Conservation (phyloP, 306 rosid species). For the Trifolium subterraneum region DNA sequence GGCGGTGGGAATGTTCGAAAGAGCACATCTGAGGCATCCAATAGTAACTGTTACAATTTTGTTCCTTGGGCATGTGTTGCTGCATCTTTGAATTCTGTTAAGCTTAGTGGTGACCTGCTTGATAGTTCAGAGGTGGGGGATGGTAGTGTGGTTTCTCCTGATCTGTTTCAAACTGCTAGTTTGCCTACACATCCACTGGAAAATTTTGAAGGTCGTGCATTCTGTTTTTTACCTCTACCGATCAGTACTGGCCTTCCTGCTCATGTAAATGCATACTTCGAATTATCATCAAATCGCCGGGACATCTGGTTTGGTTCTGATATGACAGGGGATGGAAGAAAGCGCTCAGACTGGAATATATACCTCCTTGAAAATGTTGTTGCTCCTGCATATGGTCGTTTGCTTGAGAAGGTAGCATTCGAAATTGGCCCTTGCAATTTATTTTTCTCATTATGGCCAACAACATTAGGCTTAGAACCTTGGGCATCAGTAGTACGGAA, state of each 20-base stretch:
- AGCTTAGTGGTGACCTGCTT: constrained; percentile 50
- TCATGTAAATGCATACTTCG: constrained; percentile 95
- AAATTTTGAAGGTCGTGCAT: constrained; percentile 89
- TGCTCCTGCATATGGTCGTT: constrained; percentile 90
- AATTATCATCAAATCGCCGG: constrained; percentile 95
- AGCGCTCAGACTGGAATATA: constrained; percentile 97
- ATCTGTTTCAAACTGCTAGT: constrained; percentile 56
- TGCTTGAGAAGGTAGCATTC: constrained; percentile 85
- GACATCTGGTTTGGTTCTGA: constrained; percentile 99
- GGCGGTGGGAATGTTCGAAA: constrained; percentile 70
- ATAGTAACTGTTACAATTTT: constrained; percentile 59
- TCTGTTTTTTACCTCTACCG: constrained; percentile 92
- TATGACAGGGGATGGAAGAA: constrained; percentile 97
- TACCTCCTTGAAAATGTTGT: constrained; percentile 92
- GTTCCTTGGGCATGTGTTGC: constrained; percentile 99
- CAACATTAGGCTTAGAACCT: constrained; percentile 76
- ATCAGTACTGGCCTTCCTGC: constrained; percentile 90
- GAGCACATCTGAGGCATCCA: constrained; percentile 50
- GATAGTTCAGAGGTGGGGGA: constrained; percentile 48
- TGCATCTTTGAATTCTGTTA: constrained; percentile 72
- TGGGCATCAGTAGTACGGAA: constrained; percentile 83
- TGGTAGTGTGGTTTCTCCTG: constrained; percentile 46
- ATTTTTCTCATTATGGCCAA: constrained; percentile 95
- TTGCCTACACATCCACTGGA: constrained; percentile 55
- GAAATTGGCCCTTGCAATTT: constrained; percentile 85